Conservation (phyloP, 106 monocot species). For the Platanthera guangdongensis region DNA sequence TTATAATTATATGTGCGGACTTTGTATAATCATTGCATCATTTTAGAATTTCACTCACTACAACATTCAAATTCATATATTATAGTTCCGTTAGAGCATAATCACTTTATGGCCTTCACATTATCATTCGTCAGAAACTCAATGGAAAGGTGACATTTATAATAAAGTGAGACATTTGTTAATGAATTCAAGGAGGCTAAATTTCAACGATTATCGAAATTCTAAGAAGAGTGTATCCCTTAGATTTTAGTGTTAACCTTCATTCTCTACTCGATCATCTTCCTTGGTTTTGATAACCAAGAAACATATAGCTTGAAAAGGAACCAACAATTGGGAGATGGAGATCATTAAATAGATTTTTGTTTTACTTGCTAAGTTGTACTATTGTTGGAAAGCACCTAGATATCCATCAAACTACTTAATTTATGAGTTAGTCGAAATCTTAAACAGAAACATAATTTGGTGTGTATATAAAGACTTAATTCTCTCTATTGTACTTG, state of each 20-base stretch:
- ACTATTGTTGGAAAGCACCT: background rate
- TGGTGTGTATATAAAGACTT: background rate
- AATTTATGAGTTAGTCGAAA: background rate
- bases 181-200: too few species aligned
- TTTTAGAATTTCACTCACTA: too few species aligned
- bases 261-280: background rate
- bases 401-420: background rate
- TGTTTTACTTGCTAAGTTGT: background rate
- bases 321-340: background rate
- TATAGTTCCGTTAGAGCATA: too few species aligned
- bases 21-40: too few species aligned
- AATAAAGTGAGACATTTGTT: too few species aligned
- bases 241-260: background rate
- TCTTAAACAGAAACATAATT: background rate
- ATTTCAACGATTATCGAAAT: background rate
- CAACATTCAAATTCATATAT: too few species aligned
- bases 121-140: too few species aligned
- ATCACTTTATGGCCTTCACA: too few species aligned
- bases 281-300: background rate
- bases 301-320: background rate
- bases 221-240: background rate
- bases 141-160: too few species aligned
- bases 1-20: too few species aligned
- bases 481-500: background rate
- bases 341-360: background rate